Conservation (phyloP, 371 early-diverging fungal genomes). For the Nematocida major region DNA sequence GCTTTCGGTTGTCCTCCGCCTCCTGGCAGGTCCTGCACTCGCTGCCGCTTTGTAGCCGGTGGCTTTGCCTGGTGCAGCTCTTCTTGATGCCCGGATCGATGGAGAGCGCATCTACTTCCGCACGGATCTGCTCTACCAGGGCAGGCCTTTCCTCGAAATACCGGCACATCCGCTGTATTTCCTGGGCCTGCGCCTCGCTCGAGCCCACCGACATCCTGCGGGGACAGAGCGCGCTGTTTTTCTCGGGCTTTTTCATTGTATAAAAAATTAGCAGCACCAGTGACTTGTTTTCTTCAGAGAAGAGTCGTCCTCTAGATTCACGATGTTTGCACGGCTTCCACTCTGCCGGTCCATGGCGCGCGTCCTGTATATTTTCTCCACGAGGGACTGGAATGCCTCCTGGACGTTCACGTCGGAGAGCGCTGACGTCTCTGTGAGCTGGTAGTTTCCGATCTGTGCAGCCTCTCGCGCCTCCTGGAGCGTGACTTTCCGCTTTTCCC, state of each 20-base stretch:
- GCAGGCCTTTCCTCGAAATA: slow-evolving; percentile 1
- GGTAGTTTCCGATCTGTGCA: slow-evolving; percentile 72
- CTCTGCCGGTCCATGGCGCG: not conserved
- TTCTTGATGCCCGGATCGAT: not conserved
- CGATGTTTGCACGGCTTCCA: not conserved
- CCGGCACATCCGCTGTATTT: not conserved
- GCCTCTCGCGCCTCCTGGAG: slow-evolving; percentile 88
- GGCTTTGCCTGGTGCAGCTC: slow-evolving; percentile 8
- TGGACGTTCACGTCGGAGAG: slow-evolving; percentile 78
- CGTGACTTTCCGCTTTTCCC: slow-evolving; percentile 82
- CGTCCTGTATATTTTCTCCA: slow-evolving; percentile 70
- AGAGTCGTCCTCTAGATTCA: slow-evolving; percentile 28
- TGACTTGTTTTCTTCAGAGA: not conserved
- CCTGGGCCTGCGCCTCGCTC: not conserved
- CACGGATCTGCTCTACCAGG: not conserved
- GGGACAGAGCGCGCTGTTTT: not conserved
- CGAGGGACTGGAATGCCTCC: slow-evolving; percentile 77
- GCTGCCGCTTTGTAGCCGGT: not conserved
- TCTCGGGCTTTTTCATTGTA: not conserved
- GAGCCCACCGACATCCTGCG: slow-evolving; percentile 3
- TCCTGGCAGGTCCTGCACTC: not conserved
- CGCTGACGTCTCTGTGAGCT: slow-evolving; percentile 82
- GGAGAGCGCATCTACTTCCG: not conserved
- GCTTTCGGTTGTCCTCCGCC: slow-evolving; percentile 17
- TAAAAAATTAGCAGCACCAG: slow-evolving; percentile 47